Conservation (phyloP, 805 yeast genomes). For the Ogataea paradorogensis region DNA sequence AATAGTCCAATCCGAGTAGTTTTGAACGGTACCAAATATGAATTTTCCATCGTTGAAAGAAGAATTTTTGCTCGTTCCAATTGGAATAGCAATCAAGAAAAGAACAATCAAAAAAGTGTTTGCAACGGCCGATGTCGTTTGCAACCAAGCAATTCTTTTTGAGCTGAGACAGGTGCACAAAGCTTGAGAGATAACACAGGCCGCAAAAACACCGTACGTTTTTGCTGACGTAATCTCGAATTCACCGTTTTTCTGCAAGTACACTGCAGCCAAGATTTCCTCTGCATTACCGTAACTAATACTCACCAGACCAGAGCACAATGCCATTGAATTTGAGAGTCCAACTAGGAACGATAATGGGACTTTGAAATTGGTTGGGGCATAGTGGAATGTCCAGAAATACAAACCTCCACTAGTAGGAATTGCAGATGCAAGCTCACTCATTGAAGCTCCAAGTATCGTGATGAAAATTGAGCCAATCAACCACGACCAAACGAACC, state of each 20-base stretch:
- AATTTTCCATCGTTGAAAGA: constrained; percentile 47
- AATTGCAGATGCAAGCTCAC: constrained; percentile 63
- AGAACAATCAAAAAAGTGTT: constrained; percentile 53
- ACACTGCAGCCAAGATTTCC: constrained; percentile 58
- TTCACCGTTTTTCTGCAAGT: constrained; percentile 47
- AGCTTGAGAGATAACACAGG: constrained; percentile 52
- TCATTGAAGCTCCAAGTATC: constrained; percentile 58
- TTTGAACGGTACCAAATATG: constrained; percentile 54
- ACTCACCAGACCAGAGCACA: constrained; percentile 64
- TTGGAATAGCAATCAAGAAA: constrained; percentile 62
- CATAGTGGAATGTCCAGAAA: constrained; percentile 64
- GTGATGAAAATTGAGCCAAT: constrained; percentile 54
- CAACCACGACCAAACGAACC: constrained; percentile 74
- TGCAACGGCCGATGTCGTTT: constrained; percentile 53
- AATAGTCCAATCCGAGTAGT: constrained; percentile 51
- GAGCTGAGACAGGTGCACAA: constrained; percentile 56
- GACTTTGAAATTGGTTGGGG: constrained; percentile 51
- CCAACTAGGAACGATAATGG: constrained; percentile 64
- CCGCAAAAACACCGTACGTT: constrained; percentile 65
- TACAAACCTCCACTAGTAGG: constrained; percentile 78
- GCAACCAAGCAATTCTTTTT: constrained; percentile 53
- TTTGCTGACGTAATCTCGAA: constrained; percentile 53
- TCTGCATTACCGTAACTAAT: constrained; percentile 67
- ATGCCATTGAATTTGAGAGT: constrained; percentile 62
- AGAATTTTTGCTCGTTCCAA: constrained; percentile 47